Evolutionary conservation across 371 early-diverging fungal species (phyloP).

Genomic region (Actinomortierella wolfii): DNA sequence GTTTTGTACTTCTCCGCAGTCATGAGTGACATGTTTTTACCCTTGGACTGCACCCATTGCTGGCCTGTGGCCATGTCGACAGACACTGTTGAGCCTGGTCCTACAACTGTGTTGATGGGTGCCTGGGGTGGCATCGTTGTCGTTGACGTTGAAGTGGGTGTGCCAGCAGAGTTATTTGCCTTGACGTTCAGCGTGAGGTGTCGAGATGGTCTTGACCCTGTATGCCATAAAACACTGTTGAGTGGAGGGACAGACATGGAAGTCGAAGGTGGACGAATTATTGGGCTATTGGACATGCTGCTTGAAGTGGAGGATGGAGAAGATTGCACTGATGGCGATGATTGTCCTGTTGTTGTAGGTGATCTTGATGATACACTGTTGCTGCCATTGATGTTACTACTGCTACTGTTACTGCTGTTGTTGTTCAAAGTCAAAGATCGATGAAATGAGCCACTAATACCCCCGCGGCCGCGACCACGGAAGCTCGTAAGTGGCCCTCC

Average conservation of each 20-base stretch:
- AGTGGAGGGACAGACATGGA: too few species aligned
- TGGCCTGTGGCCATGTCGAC: slow-evolving; percentile 3
- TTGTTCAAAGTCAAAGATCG: slow-evolving; percentile 32
- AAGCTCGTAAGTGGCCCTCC: not conserved
- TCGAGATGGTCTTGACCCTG: slow-evolving; percentile 13
- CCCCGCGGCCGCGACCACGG: too few species aligned
- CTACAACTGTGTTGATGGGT: not conserved
- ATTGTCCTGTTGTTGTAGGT: too few species aligned
- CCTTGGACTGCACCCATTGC: slow-evolving; percentile 45
- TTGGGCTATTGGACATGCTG: too few species aligned
- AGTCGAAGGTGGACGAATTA: too few species aligned
- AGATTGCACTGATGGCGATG: too few species aligned
- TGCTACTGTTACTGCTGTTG: not conserved
- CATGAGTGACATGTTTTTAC: slow-evolving; percentile 44
- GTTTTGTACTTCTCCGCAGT: slow-evolving; percentile 28
- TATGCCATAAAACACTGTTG: too few species aligned
- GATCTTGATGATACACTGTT: not conserved
- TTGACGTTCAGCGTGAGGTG: slow-evolving; percentile 32
- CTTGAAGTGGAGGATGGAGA: too few species aligned
- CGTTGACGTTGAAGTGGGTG: not conserved
- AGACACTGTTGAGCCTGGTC: not conserved
- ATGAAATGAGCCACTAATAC: slow-evolving; percentile 9
- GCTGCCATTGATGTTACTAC: not conserved
- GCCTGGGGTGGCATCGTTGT: slow-evolving; percentile 4
- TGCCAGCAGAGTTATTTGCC: not conserved